Evolutionary conservation across 495 filamentous ascomycete species (phyloP), one percentile per base, ranked within the genome.

Genomic region (Penicillium lagena): DNA sequence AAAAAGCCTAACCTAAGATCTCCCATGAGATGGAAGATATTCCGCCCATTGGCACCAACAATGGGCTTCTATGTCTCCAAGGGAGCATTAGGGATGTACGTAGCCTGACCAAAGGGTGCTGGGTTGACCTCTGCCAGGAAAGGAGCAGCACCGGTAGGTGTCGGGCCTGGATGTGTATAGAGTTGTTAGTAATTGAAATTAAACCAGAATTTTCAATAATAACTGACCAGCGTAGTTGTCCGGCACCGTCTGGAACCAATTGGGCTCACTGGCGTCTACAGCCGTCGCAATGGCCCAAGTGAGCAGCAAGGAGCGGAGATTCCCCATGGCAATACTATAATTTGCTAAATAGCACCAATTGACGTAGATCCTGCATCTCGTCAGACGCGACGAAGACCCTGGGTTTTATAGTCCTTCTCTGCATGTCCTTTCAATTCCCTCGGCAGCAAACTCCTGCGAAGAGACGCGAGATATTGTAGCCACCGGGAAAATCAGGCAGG

Each of bases 11-110:
- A 57, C 53, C 66, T 67, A 7, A 73, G 40, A 13, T 73, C 62
- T 42, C 76, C 79, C 69, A 79, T 75, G 27, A 71, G 58, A 31
- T 75, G 66, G 46, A 80, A 82, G 42, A 81, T 77, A 42, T 75
- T 79, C 13, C 66, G 54, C 43, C 75, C 70, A 12, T 58, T 47
- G 33, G 67, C 63, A 15, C 75, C 79, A n/a, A 58, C 37, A 38
- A 82, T 75, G 12, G 79, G 79, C 29, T 77, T 54, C 12, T 66
- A 63, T 7, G 77, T 82, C 56, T 80, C 78, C 35, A 83, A 63
- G 37, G 80, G 80, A 15, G 61, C 57, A 48, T 79, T 79, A 10
- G 78, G 76, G 14, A 73, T 67, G 49, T 70, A 81, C 11, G 59
- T 66, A 4, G 72, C 62, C 32, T 65, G 52, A 9, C 65, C 62